Conservation (phyloP, 371 early-diverging fungal genomes). For the Mortierella sp. region DNA sequence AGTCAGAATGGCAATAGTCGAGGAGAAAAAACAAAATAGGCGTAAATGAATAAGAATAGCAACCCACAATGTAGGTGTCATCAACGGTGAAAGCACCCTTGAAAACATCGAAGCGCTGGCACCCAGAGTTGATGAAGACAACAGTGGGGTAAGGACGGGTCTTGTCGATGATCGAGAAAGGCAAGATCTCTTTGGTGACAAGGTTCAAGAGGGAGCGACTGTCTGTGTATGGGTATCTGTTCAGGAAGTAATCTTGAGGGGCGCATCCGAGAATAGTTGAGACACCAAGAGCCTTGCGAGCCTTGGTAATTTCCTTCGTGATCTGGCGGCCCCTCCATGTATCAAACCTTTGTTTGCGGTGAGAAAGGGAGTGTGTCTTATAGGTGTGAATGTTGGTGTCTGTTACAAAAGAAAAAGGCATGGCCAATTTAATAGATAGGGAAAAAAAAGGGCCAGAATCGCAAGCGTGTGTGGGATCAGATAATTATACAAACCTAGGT, state of each 20-base stretch:
- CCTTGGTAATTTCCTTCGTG: conserved; percentile 57
- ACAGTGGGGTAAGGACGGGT: conserved; percentile 58
- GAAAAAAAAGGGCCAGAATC: conserved; percentile 33
- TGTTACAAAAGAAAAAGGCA: no score
- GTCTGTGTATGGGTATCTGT: conserved; percentile 59
- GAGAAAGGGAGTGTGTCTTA: conserved; percentile 64
- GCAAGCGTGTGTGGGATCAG: no score
- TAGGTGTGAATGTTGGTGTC: conserved; percentile 68
- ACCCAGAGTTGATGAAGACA: conserved; percentile 63
- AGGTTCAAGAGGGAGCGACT: conserved; percentile 60
- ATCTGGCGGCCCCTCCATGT: conserved; percentile 62
- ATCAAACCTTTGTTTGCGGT: conserved; percentile 56
- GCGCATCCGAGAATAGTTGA: conserved; percentile 63
- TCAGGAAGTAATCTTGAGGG: conserved; percentile 66
- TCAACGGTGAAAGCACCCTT: conserved; percentile 66
- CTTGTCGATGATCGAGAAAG: conserved; percentile 53
- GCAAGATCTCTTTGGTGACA: conserved; percentile 61
- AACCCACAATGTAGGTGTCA: conserved; percentile 62
- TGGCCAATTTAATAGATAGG: conserved; percentile 11
- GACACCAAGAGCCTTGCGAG: conserved; percentile 52
- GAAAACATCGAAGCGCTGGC: conserved; percentile 65
- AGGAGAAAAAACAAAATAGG: no score
- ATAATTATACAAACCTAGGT: conserved; percentile 51
- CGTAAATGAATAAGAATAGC: no score
- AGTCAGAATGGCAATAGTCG: conserved; percentile 34